phyloP scores from a whole-genome alignment of 148 eudicot genomes.

The Selenicereus undatus region DNA sequence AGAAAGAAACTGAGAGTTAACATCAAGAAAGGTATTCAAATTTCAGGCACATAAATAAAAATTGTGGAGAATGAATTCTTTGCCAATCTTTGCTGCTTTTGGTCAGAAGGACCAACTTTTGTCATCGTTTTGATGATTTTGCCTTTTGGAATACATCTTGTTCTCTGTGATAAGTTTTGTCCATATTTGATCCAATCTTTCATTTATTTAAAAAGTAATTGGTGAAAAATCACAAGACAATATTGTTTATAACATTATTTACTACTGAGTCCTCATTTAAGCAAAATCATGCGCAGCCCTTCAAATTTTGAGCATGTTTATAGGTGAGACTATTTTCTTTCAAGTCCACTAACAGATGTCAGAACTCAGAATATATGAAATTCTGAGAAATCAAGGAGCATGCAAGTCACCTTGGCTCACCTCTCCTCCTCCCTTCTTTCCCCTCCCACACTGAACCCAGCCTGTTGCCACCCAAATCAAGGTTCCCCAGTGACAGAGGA shows the following conservation, averaged over 20 bases:
- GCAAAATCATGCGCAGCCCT: background rate
- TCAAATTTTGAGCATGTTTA: background rate
- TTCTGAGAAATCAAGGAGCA: background rate
- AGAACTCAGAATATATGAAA: background rate
- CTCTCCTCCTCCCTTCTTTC: background rate
- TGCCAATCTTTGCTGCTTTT: background rate
- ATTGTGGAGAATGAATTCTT: background rate
- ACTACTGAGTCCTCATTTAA: background rate
- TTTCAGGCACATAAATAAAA: background rate
- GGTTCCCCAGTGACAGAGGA: background rate
- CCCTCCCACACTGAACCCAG: background rate
- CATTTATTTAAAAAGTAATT: background rate
- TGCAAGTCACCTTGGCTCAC: background rate
- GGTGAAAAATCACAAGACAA: background rate
- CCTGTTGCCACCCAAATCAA: constrained; percentile 2
- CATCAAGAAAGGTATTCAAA: background rate
- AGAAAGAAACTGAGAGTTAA: background rate
- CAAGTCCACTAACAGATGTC: background rate
- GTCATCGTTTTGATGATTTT: too few species aligned
- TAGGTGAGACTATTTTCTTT: background rate
- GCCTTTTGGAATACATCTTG: background rate
- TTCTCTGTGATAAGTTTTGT: background rate
- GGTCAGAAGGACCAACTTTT: background rate
- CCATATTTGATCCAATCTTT: background rate
- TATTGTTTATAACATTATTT: background rate